Evolutionary conservation across 2,329 filamentous ascomycete genomes (phyloP).

Genomic region (Exophiala aquamarina): DNA sequence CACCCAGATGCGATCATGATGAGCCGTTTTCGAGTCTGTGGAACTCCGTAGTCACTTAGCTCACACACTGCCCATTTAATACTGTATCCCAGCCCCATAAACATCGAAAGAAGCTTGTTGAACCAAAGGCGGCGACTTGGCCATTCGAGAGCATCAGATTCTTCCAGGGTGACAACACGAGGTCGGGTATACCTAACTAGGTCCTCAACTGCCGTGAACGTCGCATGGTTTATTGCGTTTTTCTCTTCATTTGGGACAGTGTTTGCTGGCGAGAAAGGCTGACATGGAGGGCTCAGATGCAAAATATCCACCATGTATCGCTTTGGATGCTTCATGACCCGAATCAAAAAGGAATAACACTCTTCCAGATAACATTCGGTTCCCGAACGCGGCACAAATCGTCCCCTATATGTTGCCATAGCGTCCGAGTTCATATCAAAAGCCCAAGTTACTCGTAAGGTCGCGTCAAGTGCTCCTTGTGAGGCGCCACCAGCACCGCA

Average conservation of each 20-base stretch:
- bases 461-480: conserved; percentile 59
- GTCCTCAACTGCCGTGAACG: conserved; percentile 48
- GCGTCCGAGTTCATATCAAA: conserved; percentile 64
- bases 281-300: conserved; percentile 76
- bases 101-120: conserved; percentile 59
- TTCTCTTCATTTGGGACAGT: conserved; percentile 55
- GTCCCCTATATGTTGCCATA: conserved; percentile 56
- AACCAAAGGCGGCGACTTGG: conserved; percentile 58
- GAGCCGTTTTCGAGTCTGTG: conserved; percentile 49
- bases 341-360: too few relatives aligned
- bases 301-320: conserved; percentile 60
- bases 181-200: conserved; percentile 62
- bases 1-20: conserved; percentile 56
- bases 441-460: conserved; percentile 59
- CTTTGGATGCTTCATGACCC: too few relatives aligned
- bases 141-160: conserved; percentile 68
- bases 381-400: conserved; percentile 49
- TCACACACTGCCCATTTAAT: conserved; percentile 66
- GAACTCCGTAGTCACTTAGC: conserved; percentile 50
- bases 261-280: conserved; percentile 72
- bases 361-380: conserved; percentile 23
- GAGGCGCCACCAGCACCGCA: conserved; percentile 73
- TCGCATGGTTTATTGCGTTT: conserved; percentile 67
- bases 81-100: conserved; percentile 66
- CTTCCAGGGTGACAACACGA: conserved; percentile 73